Evolutionary conservation across 805 yeast genomes (phyloP), one percentile per base, ranked within the genome.

Genomic region (Alloascoidea hylecoeti): DNA sequence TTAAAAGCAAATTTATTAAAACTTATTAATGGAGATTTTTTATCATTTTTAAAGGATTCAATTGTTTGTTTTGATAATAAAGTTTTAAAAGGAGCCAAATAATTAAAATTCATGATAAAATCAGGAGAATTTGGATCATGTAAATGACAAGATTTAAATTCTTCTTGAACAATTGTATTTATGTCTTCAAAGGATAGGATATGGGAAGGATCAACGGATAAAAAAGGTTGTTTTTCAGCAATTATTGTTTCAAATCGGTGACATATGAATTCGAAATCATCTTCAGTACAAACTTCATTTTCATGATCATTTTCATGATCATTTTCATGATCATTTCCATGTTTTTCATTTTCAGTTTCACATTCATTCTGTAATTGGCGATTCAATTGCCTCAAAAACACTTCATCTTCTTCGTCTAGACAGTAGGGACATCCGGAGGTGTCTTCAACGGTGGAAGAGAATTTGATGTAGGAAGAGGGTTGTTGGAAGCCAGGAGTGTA

Each of bases 361-460:
- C 53, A 51, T n/a, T 23, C 30, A n/a, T 9, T 9, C 30, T 9
- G n/a, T 23, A 56, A 49, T 5, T 58, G 50, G 30, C 63, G 55
- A 39, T 69, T 67, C 39, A 68, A 47, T 9, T 61, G 52, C 2
- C 49, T 55, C 37, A 85, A 57, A 50, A 79, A 89, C 41, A 56
- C 72, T 23, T 76, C 94, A 57, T 92, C 98, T 4, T 49, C 67
- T 55, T 89, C 97, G 58, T 92, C 97, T 81, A 92, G 74, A 57
- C 78, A 78, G 58, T 88, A 92, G 15, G 75, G 75, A 35, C 80
- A 75, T 1, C 96, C 96, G 15, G 75, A 67, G 16, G 94, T 82
- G 53, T 92, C 97, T 51, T 92, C 97, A n/a, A 89, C 92, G 0
- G 96, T 89, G 3, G 95, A 94, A 33, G 94, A 81, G 48, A 83